Conservation (phyloP, 73 alveolate genomes). For the Blepharisma japonicum region DNA sequence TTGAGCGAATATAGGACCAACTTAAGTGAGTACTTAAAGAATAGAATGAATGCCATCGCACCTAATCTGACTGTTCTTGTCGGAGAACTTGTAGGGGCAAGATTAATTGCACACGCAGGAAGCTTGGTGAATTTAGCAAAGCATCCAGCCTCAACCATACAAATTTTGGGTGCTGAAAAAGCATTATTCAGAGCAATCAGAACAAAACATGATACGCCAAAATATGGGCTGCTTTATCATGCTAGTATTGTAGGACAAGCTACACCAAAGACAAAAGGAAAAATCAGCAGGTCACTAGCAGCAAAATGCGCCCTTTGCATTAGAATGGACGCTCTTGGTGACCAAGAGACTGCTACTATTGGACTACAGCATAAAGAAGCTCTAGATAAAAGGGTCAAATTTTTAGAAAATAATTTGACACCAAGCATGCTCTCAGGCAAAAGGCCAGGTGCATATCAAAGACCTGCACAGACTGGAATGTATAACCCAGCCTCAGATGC, state of each 20-base stretch:
- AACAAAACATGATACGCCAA: constrained; percentile 92
- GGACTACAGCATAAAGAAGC: constrained; percentile 32
- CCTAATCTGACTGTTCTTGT: constrained; percentile 99
- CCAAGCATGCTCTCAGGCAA: constrained; percentile 14
- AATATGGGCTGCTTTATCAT: constrained; percentile 98
- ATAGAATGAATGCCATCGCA: constrained; percentile 99
- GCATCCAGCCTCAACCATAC: constrained; percentile 99
- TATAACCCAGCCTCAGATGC: constrained; percentile 12
- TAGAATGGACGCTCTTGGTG: constrained; percentile 89
- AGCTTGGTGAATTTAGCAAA: constrained; percentile 95
- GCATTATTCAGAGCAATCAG: constrained; percentile 95
- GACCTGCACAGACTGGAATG: constrained; percentile 9
- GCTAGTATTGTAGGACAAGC: constrained; percentile 99
- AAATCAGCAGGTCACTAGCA: constrained; percentile 98
- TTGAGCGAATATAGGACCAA: constrained; percentile 85
- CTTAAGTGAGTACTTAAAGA: constrained; percentile 81
- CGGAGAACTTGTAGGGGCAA: constrained; percentile 99
- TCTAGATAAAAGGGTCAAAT: constrained; percentile 12
- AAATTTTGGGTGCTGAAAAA: constrained; percentile 93
- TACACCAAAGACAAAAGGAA: constrained; percentile 96
- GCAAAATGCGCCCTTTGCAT: constrained; percentile 98
- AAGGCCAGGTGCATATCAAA: constrained; percentile 13
- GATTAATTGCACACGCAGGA: constrained; percentile 99
- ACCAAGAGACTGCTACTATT: constrained; percentile 45
- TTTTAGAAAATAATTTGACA: constrained; percentile 18